Conservation (phyloP, 169 alveolate genomes). For the Eimeria brunetti region DNA sequence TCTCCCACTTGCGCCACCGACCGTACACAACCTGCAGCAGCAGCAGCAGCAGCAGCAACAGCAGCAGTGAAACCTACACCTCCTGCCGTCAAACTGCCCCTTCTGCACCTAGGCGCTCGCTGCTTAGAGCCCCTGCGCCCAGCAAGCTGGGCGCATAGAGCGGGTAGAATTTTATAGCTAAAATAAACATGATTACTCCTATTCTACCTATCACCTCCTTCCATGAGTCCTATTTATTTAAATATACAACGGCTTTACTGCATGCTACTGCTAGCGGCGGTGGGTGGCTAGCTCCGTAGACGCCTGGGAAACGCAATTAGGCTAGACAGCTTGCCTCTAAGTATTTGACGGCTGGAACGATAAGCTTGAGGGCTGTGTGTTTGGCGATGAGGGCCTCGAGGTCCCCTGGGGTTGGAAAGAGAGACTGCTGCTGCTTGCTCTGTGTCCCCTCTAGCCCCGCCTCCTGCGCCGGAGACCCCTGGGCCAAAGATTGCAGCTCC, state of each 20-base stretch:
- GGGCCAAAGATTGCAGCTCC: constrained; percentile 34
- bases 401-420: constrained; percentile 42
- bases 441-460: neutral
- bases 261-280: neutral
- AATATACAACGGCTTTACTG: too few relatives aligned
- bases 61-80: neutral
- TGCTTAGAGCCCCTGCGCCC: neutral
- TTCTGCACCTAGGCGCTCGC: neutral
- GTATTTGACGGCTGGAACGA: constrained; percentile 55
- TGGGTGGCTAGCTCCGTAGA: neutral
- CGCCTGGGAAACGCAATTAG: too few relatives aligned
- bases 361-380: constrained; percentile 56
- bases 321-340: neutral
- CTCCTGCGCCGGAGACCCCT: neutral
- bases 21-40: constrained; percentile 63
- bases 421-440: neutral
- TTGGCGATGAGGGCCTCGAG: constrained; percentile 47
- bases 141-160: neutral
- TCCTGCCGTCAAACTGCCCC: neutral
- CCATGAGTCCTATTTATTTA: too few relatives aligned
- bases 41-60: constrained; percentile 33
- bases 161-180: too few relatives aligned
- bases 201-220: too few relatives aligned
- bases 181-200: too few relatives aligned
- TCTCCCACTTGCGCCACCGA: constrained; percentile 81